phyloP scores from a whole-genome alignment of 345 rosid species.

The Syzygium aqueum region DNA sequence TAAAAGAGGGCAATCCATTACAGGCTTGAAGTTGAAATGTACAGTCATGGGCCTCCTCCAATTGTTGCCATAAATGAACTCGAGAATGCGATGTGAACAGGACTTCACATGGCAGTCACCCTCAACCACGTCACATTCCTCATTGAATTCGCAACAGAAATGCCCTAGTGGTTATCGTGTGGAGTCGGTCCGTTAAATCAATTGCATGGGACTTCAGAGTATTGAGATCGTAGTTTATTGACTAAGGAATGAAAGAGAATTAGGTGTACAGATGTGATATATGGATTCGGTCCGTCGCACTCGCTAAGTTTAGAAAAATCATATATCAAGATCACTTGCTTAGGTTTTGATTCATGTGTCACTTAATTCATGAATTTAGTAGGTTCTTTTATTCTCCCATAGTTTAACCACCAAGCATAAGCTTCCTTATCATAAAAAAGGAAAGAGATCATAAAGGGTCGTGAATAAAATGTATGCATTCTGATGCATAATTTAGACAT shows the following conservation, averaged over 20 bases:
- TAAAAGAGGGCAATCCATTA: neutral
- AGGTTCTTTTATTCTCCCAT: neutral
- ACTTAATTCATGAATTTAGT: neutral
- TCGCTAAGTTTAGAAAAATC: neutral
- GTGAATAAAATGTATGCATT: neutral
- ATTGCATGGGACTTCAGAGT: neutral
- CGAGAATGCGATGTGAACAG: neutral
- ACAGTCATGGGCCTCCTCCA: neutral
- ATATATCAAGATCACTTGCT: neutral
- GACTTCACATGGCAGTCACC: conserved; percentile 24
- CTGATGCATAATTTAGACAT: neutral
- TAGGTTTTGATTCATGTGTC: neutral
- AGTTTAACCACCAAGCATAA: neutral
- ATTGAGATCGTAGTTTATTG: neutral
- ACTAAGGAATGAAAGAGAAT: neutral
- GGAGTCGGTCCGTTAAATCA: neutral
- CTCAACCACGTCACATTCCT: conserved; percentile 10
- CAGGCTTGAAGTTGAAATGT: neutral
- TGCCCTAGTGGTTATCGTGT: neutral
- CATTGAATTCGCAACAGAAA: neutral
- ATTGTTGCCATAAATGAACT: conserved; percentile 16
- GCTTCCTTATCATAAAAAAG: neutral
- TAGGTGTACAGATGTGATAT: neutral
- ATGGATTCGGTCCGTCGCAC: neutral
- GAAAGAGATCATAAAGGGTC: neutral